These are phyloP conservation scores for Porphyra umbilicalis DNA, from an alignment of 31 red algal species.

Conservation along the genomic window DNA sequence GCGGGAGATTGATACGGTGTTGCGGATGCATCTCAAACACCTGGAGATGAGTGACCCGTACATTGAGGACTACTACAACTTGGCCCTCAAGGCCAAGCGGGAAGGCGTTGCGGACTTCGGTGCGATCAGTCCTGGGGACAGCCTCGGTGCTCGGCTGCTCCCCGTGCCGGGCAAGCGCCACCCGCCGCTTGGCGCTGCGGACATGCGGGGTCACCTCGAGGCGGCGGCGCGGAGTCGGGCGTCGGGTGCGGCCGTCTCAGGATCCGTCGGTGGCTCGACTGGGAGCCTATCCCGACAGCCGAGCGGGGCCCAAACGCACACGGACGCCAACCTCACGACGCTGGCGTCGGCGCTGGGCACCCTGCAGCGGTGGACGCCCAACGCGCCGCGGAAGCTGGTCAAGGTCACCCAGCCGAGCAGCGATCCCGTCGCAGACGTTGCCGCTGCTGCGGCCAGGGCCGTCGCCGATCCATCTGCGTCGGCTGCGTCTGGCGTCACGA, in stretches of 20 bases:
- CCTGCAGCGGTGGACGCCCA: constrained; percentile 69
- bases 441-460: background rate
- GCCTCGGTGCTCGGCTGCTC: constrained; percentile 26
- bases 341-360: constrained; percentile 67
- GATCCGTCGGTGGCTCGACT: background rate
- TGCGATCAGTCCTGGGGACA: constrained; percentile 20
- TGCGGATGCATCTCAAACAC: constrained; percentile 61
- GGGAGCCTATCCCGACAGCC: background rate
- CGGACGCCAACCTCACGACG: constrained; percentile 22
- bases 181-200: constrained; percentile 8
- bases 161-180: constrained; percentile 15
- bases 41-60: constrained; percentile 58
- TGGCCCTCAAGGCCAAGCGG: constrained; percentile 39
- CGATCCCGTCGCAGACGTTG: background rate
- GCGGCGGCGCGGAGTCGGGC: constrained; percentile 9
- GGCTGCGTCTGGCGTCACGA: background rate
- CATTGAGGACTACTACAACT: constrained; percentile 77
- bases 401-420: constrained; percentile 20
- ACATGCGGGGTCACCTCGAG: constrained; percentile 9
- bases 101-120: background rate
- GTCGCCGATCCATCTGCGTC: background rate
- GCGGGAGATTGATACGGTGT: constrained; percentile 62
- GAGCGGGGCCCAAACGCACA: constrained; percentile 17
- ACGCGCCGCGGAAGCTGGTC: constrained; percentile 65
- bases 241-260: background rate